phyloP scores from a whole-genome alignment of 495 filamentous ascomycete species.

The Endocarpon pusillum region DNA sequence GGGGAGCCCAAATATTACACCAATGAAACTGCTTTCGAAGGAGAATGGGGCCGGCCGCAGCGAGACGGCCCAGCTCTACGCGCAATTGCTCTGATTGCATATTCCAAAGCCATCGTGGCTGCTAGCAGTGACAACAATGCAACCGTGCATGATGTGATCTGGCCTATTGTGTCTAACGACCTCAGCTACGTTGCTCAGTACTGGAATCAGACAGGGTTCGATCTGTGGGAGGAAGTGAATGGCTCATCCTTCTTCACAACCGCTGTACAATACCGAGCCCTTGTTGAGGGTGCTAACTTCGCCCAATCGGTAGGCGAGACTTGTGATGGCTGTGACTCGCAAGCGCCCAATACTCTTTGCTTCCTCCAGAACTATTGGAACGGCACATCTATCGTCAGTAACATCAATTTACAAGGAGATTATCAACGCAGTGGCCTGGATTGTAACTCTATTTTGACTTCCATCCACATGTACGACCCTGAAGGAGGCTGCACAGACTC shows the following conservation, averaged over 20 bases:
- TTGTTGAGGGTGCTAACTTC: conserved; percentile 43
- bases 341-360: conserved; percentile 43
- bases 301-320: conserved; percentile 25
- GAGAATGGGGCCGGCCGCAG: conserved; percentile 45
- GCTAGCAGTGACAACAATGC: conserved; percentile 24
- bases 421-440: conserved; percentile 41
- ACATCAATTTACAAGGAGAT: conserved; percentile 26
- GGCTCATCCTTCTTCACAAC: conserved; percentile 45
- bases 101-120: conserved; percentile 15
- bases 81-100: conserved; percentile 22
- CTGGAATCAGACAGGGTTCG: conserved; percentile 35
- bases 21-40: conserved; percentile 34
- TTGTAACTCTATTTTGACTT: conserved; percentile 41
- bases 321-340: conserved; percentile 30
- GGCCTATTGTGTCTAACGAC: conserved; percentile 40
- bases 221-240: conserved; percentile 55
- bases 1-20: conserved; percentile 45
- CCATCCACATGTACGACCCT: conserved; percentile 49
- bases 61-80: conserved; percentile 37
- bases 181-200: conserved; percentile 51
- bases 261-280: conserved; percentile 35
- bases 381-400: conserved; percentile 37
- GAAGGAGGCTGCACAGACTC: conserved; percentile 30
- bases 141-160: conserved; percentile 23
- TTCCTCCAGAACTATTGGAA: conserved; percentile 52